These are phyloP conservation scores for Pseudocercospora eumusae DNA, from an alignment of 2,329 filamentous ascomycete genomes.

Conservation along the genomic window DNA sequence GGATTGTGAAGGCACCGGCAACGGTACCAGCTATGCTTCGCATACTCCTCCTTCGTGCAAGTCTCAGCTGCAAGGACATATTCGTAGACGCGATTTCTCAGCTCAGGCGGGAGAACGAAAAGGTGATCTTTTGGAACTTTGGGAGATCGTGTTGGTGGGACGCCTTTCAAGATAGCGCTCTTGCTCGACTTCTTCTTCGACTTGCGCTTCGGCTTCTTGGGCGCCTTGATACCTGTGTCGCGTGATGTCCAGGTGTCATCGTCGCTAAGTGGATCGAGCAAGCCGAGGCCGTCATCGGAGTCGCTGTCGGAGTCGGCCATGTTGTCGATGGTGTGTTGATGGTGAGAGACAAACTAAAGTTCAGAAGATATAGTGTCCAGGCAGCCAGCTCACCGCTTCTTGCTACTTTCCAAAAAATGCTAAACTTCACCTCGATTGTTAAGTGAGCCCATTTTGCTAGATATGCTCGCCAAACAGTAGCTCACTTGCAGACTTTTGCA, in stretches of 20 bases:
- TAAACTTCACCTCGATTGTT: not conserved
- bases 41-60: too few relatives aligned
- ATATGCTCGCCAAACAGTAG: not conserved
- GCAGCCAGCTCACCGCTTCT: not conserved
- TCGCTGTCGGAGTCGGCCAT: not conserved
- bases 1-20: too few relatives aligned
- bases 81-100: slow-evolving; percentile 10
- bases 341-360: not conserved
- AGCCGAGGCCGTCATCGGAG: not conserved
- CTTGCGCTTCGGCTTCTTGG: not conserved
- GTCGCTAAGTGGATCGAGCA: too few relatives aligned
- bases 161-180: not conserved
- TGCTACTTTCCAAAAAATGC: not conserved
- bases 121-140: not conserved
- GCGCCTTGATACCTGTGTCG: not conserved
- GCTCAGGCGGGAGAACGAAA: not conserved
- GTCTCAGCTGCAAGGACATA: too few relatives aligned
- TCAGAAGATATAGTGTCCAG: not conserved
- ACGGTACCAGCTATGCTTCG: too few relatives aligned
- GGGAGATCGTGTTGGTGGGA: not conserved
- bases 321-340: not conserved
- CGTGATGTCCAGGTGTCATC: not conserved
- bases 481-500: not conserved
- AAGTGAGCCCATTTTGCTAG: not conserved
- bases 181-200: not conserved